Conservation (phyloP, 306 rosid genomes). For the Ormosia emarginata region DNA sequence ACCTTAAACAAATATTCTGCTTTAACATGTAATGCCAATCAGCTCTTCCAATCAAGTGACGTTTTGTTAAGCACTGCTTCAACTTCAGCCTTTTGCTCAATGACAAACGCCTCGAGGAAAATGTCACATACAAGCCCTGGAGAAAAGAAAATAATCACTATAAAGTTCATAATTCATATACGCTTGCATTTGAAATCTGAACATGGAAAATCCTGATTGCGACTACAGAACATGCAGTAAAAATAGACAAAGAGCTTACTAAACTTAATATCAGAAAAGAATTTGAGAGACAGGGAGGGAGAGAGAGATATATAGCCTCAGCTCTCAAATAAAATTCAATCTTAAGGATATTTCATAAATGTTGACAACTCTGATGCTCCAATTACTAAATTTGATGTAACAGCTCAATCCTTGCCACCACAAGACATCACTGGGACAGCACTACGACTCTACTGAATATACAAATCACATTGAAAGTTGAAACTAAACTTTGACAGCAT, state of each 20-base stretch:
- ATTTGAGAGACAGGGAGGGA: neutral
- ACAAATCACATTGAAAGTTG: neutral
- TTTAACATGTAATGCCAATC: conserved; percentile 40
- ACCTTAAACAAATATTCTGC: conserved; percentile 61
- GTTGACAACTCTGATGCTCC: neutral
- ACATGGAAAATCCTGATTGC: neutral
- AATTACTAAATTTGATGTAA: neutral
- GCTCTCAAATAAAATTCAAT: neutral
- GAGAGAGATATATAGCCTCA: neutral
- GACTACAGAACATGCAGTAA: neutral
- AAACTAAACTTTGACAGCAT: neutral
- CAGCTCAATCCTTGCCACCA: neutral
- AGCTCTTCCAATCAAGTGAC: conserved; percentile 48
- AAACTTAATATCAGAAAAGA: neutral
- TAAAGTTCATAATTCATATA: neutral
- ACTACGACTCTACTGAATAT: neutral
- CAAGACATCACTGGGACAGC: neutral
- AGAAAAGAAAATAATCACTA: conserved; percentile 9
- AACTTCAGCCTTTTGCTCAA: conserved; percentile 64
- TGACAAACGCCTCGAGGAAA: conserved; percentile 45
- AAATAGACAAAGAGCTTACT: neutral
- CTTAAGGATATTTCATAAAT: neutral
- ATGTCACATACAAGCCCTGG: conserved; percentile 60
- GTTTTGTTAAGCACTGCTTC: conserved; percentile 51
- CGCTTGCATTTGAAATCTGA: neutral